These are phyloP conservation scores for Torrubiellomyces zombiae DNA, from an alignment of 2,329 filamentous ascomycete genomes.

Conservation along the genomic window DNA sequence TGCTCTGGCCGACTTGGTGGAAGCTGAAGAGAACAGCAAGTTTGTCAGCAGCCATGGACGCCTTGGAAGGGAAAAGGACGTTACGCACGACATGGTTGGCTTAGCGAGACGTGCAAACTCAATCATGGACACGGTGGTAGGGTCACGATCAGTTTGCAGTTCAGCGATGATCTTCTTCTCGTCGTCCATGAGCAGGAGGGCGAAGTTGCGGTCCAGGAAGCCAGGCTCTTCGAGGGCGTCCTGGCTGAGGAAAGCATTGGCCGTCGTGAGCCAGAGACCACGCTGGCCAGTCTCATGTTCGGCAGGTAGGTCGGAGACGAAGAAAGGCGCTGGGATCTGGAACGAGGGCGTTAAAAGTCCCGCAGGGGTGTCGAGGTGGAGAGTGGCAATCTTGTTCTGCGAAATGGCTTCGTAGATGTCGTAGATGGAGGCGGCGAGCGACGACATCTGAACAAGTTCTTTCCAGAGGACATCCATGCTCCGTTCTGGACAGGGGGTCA, in stretches of 20 bases:
- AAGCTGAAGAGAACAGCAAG: conserved; percentile 23
- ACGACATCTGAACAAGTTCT: conserved; percentile 54
- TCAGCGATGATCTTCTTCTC: conserved; percentile 57
- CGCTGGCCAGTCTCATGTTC: conserved; percentile 52
- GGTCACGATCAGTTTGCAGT: conserved; percentile 61
- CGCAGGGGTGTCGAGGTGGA: conserved; percentile 51
- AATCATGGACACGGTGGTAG: conserved; percentile 59
- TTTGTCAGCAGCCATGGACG: neutral
- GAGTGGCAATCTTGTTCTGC: conserved; percentile 68
- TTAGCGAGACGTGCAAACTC: conserved; percentile 66
- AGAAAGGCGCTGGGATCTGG: conserved; percentile 49
- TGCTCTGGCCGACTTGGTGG: conserved; percentile 52
- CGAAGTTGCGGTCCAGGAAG: conserved; percentile 72
- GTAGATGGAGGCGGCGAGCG: conserved; percentile 66
- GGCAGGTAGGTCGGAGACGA: conserved; percentile 55
- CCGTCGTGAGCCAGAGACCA: conserved; percentile 75
- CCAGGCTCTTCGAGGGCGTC: conserved; percentile 50
- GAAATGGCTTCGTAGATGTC: conserved; percentile 71
- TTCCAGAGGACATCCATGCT: conserved; percentile 52
- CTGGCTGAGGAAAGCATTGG: conserved; percentile 55
- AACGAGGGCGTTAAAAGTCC: conserved; percentile 44
- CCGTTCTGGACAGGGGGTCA: conserved; percentile 20
- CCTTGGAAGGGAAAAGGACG: neutral
- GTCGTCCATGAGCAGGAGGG: conserved; percentile 69
- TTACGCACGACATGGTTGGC: conserved; percentile 43